Conservation (phyloP, 2,329 filamentous ascomycete genomes). For the Cordyceps fumosorosea region DNA sequence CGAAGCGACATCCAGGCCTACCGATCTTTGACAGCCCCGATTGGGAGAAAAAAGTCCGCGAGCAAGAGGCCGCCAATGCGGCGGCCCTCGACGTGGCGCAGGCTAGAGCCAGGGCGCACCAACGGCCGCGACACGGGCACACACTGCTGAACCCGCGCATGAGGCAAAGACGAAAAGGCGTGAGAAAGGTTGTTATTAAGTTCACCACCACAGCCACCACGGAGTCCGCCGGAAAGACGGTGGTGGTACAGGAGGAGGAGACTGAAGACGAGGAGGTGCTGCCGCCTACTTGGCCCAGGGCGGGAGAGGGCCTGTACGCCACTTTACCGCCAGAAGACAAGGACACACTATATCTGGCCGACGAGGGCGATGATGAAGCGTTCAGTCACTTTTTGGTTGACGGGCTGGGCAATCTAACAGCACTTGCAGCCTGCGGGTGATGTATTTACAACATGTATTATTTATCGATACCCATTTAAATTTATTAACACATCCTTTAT, state of each 20-base stretch:
- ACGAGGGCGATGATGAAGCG: slow-evolving; percentile 35
- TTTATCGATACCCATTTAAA: slow-evolving; percentile 1
- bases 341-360: slow-evolving; percentile 29
- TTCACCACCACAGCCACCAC: slow-evolving; percentile 17
- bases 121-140: slow-evolving; percentile 26
- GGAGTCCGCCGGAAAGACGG: slow-evolving; percentile 19
- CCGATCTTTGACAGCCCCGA: slow-evolving; percentile 36
- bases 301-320: slow-evolving; percentile 34
- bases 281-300: slow-evolving; percentile 34
- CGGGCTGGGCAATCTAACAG: slow-evolving; percentile 29
- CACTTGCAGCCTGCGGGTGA: slow-evolving; percentile 23
- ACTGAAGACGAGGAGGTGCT: slow-evolving; percentile 28
- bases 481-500: neutral
- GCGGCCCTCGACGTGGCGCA: neutral
- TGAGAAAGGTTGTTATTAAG: slow-evolving; percentile 29
- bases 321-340: slow-evolving; percentile 31
- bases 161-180: slow-evolving; percentile 25
- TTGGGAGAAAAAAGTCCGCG: slow-evolving; percentile 26
- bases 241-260: slow-evolving; percentile 17
- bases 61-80: neutral
- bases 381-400: slow-evolving; percentile 40
- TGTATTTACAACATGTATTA: neutral
- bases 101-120: slow-evolving; percentile 13
- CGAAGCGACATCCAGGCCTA: slow-evolving; percentile 35
- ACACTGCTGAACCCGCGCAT: slow-evolving; percentile 21